Percentiles rank a stretch among this genome's conserved stretches.
Conservation (phyloP, 2,329 filamentous ascomycete species). For the Alternaria sp. region DNA sequence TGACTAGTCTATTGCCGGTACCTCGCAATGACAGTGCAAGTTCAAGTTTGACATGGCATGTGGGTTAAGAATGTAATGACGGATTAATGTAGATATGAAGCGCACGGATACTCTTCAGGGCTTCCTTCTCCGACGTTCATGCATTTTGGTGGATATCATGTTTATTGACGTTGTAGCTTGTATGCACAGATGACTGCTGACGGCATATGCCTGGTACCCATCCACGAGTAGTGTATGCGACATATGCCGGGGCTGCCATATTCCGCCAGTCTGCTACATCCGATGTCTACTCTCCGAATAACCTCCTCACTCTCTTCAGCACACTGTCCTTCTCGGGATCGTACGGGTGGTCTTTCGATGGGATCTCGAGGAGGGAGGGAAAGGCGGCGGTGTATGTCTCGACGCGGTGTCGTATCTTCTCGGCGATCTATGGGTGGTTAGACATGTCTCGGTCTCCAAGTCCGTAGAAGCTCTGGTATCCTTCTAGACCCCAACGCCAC, state of each 20-base stretch:
- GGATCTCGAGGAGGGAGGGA: slow-evolving; percentile 94
- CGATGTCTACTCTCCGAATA: slow-evolving; percentile 71
- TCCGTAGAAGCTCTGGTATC: neutral
- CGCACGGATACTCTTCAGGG: slow-evolving; percentile 6
- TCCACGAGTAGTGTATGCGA: neutral
- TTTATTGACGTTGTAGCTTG: neutral
- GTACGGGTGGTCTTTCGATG: slow-evolving; percentile 98
- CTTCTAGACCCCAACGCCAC: neutral
- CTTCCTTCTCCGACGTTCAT: neutral
- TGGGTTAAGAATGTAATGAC: neutral
- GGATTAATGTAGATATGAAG: slow-evolving; percentile 31
- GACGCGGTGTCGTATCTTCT: slow-evolving; percentile 87
- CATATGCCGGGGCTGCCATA: neutral
- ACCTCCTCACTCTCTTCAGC: slow-evolving; percentile 78
- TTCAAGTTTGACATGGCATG: slow-evolving; percentile 9
- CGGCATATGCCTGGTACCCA: neutral
- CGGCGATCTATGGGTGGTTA: slow-evolving; percentile 72
- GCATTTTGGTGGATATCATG: neutral
- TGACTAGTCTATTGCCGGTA: neutral
- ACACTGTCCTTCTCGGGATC: slow-evolving; percentile 99
- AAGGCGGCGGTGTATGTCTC: slow-evolving; percentile 94
- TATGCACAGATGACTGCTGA: neutral
- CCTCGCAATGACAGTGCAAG: slow-evolving; percentile 26
- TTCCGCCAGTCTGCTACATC: neutral
- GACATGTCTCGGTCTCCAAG: neutral